Conservation (phyloP, 257 asterid genomes). For the Prunella vulgaris region DNA sequence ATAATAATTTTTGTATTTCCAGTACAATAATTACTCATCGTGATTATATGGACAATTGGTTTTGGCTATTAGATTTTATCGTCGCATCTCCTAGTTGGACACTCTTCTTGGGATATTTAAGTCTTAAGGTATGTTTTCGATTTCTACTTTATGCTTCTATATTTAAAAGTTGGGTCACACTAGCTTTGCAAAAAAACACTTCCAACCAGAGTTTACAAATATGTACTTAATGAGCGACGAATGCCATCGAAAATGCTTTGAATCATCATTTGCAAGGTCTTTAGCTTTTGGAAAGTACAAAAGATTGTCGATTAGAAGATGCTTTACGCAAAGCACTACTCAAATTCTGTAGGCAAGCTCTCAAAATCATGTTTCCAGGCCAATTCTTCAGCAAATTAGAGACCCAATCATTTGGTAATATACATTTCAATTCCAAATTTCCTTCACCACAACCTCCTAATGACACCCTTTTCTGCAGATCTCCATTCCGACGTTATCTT, state of each 20-base stretch:
- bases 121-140: too few species aligned
- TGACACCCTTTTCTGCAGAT: slow-evolving; percentile 41
- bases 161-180: too few species aligned
- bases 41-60: too few species aligned
- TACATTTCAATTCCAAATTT: slow-evolving; percentile 41
- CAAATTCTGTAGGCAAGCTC: slow-evolving; percentile 16
- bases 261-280: slow-evolving; percentile 44
- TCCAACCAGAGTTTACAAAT: too few species aligned
- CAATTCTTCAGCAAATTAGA: slow-evolving; percentile 46
- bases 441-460: slow-evolving; percentile 65
- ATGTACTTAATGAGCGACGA: too few species aligned
- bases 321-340: slow-evolving; percentile 47
- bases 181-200: too few species aligned
- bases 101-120: too few species aligned
- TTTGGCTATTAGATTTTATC: too few species aligned
- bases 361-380: slow-evolving; percentile 16
- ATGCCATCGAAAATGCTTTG: slow-evolving; percentile 71
- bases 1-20: too few species aligned
- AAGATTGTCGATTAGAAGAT: slow-evolving; percentile 55
- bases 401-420: slow-evolving; percentile 33
- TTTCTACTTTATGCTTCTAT: too few species aligned
- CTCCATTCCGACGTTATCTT: slow-evolving; percentile 41
- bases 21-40: too few species aligned
- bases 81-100: too few species aligned
- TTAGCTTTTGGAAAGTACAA: slow-evolving; percentile 65